A percentile compares a stretch with the other conserved stretches of the same genome.
These are phyloP conservation scores for Trematosphaeria pertusa DNA, from an alignment of 2,329 filamentous ascomycete genomes.

Conservation along the genomic window DNA sequence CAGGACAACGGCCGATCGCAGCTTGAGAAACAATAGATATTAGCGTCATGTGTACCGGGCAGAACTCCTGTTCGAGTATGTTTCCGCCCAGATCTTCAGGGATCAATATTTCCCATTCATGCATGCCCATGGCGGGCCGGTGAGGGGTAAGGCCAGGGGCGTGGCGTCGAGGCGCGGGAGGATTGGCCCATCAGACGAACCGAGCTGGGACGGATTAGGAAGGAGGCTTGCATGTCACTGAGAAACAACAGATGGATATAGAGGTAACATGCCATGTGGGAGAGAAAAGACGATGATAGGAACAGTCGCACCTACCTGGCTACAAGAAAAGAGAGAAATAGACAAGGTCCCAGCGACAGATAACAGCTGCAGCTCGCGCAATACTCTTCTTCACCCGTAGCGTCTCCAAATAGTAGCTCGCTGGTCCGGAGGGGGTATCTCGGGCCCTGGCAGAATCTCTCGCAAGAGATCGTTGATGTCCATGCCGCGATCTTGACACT, in stretches of 20 bases:
- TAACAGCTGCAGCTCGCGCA: too few species aligned
- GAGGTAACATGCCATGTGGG: neutral
- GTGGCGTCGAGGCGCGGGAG: neutral
- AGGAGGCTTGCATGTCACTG: neutral
- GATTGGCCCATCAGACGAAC: neutral
- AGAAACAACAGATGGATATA: neutral
- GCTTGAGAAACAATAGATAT: neutral
- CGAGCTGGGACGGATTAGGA: neutral
- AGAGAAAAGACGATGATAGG: neutral
- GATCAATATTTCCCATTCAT: neutral
- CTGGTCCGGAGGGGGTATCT: slow-evolving; percentile 30
- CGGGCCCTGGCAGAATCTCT: slow-evolving; percentile 54
- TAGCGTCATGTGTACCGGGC: neutral
- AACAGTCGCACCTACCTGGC: neutral
- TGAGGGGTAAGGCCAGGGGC: neutral
- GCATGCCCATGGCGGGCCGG: neutral
- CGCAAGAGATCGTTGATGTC: slow-evolving; percentile 55
- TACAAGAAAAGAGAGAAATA: neutral
- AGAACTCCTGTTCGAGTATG: neutral
- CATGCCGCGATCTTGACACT: slow-evolving; percentile 50
- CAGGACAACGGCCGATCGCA: neutral
- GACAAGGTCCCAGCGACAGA: neutral
- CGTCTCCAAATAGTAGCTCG: slow-evolving; percentile 37
- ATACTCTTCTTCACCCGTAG: slow-evolving; percentile 33
- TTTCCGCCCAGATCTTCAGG: neutral